phyloP scores from a whole-genome alignment of 768 basidiomycete genomes.

The Kwoniella dejecticola region DNA sequence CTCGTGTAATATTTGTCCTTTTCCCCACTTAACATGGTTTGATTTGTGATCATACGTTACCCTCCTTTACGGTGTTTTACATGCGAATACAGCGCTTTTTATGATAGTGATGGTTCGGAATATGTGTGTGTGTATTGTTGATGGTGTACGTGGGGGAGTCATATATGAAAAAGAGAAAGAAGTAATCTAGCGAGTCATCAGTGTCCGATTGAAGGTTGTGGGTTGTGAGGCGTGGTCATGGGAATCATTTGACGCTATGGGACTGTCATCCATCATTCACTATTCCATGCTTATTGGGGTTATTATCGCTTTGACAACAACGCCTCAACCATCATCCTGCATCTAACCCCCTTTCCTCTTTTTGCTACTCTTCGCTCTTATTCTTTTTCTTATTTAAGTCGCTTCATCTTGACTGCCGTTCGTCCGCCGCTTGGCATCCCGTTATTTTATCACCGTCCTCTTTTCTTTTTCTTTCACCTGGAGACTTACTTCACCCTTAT shows the following conservation, averaged over 20 bases:
- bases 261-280: not conserved
- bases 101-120: not conserved
- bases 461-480: too few species aligned
- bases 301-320: slow-evolving; percentile 6
- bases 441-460: not conserved
- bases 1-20: not conserved
- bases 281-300: not conserved
- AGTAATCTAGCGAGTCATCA: not conserved
- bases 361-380: not conserved
- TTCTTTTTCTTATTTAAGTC: not conserved
- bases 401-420: not conserved
- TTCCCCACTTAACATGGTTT: not conserved
- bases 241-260: not conserved
- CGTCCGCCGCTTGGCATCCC: not conserved
- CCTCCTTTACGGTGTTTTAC: not conserved
- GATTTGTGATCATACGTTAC: not conserved
- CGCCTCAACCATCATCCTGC: not conserved
- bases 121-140: slow-evolving; percentile 7
- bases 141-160: not conserved
- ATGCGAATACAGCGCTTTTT: not conserved
- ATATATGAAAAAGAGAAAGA: not conserved
- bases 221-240: not conserved
- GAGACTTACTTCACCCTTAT: too few species aligned
- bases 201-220: not conserved
- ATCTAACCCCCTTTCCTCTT: not conserved